Percentiles rank a stretch among this genome's conserved stretches.
Evolutionary conservation across 441 rosid species (phyloP).

Genomic region (Biscutella laevigata): DNA sequence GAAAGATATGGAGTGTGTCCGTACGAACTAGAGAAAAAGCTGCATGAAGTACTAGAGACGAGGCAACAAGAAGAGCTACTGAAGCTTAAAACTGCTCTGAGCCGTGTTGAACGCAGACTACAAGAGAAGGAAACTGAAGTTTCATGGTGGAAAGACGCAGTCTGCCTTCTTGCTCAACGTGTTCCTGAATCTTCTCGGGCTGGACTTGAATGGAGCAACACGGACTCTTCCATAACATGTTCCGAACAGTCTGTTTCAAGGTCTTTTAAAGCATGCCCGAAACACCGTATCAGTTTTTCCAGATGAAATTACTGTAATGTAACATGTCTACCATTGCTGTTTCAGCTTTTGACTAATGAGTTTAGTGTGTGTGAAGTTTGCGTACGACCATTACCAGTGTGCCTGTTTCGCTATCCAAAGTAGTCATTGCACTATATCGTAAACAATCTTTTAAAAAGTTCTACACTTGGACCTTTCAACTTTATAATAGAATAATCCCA

Average conservation of each 20-base stretch:
- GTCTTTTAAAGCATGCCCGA: background rate
- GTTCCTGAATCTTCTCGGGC: constrained; percentile 34
- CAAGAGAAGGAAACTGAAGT: constrained; percentile 63
- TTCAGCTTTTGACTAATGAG: background rate
- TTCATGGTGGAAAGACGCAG: constrained; percentile 80
- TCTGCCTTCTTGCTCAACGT: constrained; percentile 40
- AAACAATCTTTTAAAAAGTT: background rate
- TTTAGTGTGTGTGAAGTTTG: constrained; percentile 10
- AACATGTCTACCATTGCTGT: background rate
- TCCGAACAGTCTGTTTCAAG: constrained; percentile 1
- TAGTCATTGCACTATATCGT: background rate
- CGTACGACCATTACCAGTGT: background rate
- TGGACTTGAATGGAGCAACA: constrained; percentile 21
- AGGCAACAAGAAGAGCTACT: constrained; percentile 62
- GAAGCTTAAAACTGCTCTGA: constrained; percentile 60
- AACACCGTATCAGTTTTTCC: constrained; percentile 18
- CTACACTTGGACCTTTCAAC: background rate
- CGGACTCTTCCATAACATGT: background rate
- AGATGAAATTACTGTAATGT: background rate
- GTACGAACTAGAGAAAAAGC: constrained; percentile 48
- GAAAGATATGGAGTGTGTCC: constrained; percentile 46
- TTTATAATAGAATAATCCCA: background rate
- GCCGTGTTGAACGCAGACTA: constrained; percentile 37
- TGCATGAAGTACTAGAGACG: constrained; percentile 56
- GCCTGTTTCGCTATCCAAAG: background rate